Conservation (phyloP, 352 stramenopile species). For the Thraustotheca clavata region DNA sequence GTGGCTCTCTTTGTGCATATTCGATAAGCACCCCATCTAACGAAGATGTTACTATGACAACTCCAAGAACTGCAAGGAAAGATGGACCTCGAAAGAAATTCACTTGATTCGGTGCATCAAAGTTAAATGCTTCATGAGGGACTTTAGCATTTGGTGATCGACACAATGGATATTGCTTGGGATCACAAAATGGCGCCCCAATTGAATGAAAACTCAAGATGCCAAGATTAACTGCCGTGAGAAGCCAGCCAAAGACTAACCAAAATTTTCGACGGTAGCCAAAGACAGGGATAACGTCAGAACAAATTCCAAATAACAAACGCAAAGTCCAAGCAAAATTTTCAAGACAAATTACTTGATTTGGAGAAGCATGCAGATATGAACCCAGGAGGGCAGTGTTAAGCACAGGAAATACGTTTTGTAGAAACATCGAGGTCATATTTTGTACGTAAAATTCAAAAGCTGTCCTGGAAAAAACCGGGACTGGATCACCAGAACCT, state of each 20-base stretch:
- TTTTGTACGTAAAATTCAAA: background rate
- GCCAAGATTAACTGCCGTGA: background rate
- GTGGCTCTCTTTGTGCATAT: background rate
- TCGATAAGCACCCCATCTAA: background rate
- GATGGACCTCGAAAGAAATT: background rate
- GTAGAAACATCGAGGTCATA: background rate
- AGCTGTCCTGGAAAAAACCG: background rate
- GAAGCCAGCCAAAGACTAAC: background rate
- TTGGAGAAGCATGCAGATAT: background rate
- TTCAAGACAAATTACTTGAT: background rate
- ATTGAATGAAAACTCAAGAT: background rate
- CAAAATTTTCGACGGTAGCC: constrained; percentile 8
- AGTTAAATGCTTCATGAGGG: too few species aligned
- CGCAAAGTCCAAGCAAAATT: background rate
- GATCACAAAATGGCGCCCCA: background rate
- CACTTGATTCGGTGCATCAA: background rate
- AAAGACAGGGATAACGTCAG: background rate
- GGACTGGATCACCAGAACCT: background rate
- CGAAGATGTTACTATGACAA: background rate
- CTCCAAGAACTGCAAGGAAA: background rate
- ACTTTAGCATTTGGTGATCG: background rate
- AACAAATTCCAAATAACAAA: background rate
- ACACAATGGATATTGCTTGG: background rate
- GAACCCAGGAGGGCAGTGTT: background rate
- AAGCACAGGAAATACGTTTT: background rate